Evolutionary conservation across 495 filamentous ascomycete species (phyloP).

Genomic region (Talaromyces thailandensis): DNA sequence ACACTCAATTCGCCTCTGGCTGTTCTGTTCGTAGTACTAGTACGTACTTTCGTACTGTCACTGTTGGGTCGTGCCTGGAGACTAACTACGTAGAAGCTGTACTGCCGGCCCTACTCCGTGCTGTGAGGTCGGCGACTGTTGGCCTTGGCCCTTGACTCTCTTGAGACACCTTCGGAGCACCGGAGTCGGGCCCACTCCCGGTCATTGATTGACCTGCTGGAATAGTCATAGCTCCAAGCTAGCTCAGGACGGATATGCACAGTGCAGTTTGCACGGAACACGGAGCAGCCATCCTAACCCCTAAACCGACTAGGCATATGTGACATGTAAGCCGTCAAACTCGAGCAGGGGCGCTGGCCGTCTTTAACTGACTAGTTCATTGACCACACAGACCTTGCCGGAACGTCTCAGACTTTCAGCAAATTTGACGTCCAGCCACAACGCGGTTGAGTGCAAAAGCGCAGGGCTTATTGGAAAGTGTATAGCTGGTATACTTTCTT

Average conservation of each 20-base stretch:
- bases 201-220: background rate
- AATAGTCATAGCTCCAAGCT: slow-evolving; percentile 2
- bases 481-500: background rate
- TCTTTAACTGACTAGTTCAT: background rate
- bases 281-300: background rate
- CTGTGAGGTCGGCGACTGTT: too few species aligned
- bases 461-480: background rate
- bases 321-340: background rate
- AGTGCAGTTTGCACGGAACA: background rate
- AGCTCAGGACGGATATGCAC: background rate
- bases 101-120: too few species aligned
- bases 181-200: background rate
- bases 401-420: background rate
- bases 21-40: background rate
- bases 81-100: too few species aligned
- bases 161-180: background rate
- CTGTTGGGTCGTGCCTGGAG: background rate
- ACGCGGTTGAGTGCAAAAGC: background rate
- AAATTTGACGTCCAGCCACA: background rate
- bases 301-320: background rate
- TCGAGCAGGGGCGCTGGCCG: background rate
- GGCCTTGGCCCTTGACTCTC: too few species aligned
- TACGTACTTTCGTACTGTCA: background rate
- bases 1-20: background rate
- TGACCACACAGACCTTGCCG: background rate